Base-by-base conservation (phyloP, 768 basidiomycete species). In the Rhodotorula diobovata region DNA sequence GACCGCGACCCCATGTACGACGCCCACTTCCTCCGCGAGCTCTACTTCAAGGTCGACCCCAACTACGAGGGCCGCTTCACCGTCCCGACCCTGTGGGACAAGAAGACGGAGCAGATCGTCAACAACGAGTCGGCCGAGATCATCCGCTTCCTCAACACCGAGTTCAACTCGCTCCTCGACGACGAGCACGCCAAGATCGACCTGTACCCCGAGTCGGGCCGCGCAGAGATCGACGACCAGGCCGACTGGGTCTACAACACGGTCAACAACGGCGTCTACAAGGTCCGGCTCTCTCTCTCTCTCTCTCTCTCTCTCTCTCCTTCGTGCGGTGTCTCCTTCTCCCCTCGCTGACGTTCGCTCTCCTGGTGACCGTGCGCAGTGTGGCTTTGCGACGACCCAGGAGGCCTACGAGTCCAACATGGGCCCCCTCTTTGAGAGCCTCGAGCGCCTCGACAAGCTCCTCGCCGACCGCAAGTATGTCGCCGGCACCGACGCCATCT, bases 31-130 rank as follows among this genome's bases (percentile, higher is more conserved):
- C 76, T 97, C 79, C 88, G 86, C 76, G 94, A 98, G 71, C 83
- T 96, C 48, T 99, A 99, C 79, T 81, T 90, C 76, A 87, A 85
- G 75, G 89, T 85, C 1, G 82, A 91, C 74, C 87, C 88, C 14
- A 77, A 87, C 65, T 96, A 91, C 76, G 74, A 76, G 6, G 91
- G 91, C 25, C 74, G 81, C 16, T 80, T 79, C 75, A 80, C 92
- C 4, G 90, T 93, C 16, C 93, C 93, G 11, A 81, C 92, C 45
- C 83, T 99, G 11, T 99, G 92, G 91, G 96, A 98, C 82, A 94
- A 88, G 83, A 73, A 76, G 80, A 82, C 79, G 54, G 82, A 88
- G 56, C 89, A 89, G 51, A 89, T 97, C 75, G 96, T 99, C 68
- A 97, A 93, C 83, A 98, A 97, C 79, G 95, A 99, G 79, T 81